phyloP scores from a whole-genome alignment of 345 rosid genomes.

The Populus alba region DNA sequence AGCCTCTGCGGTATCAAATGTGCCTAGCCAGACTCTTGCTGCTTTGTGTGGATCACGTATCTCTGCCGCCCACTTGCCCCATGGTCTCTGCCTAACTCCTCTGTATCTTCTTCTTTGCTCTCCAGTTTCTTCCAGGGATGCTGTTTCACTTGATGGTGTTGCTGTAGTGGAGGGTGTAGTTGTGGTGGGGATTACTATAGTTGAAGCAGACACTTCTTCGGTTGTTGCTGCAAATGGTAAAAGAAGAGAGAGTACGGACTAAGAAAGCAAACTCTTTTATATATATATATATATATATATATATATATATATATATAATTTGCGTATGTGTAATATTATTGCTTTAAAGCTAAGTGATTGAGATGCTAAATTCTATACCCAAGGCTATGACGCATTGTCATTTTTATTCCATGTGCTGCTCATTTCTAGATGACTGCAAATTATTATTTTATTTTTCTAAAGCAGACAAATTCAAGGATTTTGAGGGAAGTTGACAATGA shows the following conservation, averaged over 20 bases:
- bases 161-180: conserved; percentile 7
- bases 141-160: conserved; percentile 14
- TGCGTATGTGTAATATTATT: not conserved
- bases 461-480: not conserved
- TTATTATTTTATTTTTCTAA: not conserved
- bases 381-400: not conserved
- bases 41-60: conserved; percentile 85
- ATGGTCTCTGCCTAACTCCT: conserved; percentile 84
- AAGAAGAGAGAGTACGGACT: not conserved
- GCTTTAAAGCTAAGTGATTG: conserved; percentile 15
- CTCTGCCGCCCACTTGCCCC: conserved; percentile 97
- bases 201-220: conserved; percentile 31
- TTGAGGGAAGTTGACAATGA: not conserved
- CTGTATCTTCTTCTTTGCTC: conserved; percentile 64
- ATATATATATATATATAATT: not conserved
- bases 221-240: conserved; percentile 9
- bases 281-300: not conserved
- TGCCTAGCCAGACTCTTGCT: conserved; percentile 83
- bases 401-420: conserved; percentile 9
- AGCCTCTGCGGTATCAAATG: conserved; percentile 77
- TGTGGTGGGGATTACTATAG: not conserved
- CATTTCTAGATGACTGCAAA: conserved; percentile 1
- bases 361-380: not conserved
- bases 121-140: conserved; percentile 31
- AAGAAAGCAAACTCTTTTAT: not conserved